Base-by-base conservation (phyloP, 305 asterid species). In the Striga hermonthica region DNA sequence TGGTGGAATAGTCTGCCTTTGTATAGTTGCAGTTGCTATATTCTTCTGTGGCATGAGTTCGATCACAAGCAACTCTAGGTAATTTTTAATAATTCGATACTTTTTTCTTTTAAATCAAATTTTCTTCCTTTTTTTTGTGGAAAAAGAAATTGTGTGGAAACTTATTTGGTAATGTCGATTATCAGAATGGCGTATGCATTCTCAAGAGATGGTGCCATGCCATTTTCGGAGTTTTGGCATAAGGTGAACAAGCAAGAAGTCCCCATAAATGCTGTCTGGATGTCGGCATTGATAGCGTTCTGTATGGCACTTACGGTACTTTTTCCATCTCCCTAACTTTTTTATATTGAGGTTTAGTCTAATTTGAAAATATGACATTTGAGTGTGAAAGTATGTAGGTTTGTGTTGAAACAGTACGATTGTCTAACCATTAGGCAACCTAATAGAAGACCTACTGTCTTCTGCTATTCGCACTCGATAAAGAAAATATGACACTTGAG, bases 1-100 rank as follows among this genome's bases (percentile, higher is more conserved):
- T 61, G 96, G 98, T 38, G 98, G 96, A 69, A 83, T 91, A 62
- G 22, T 87, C 43, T 89, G 95, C 79, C 76, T 91, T 45, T 76
- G 87, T 49, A 64, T 89, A 59, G 80, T 88, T 57, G 95, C 88
- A 22, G 92, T 92, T 6, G 98, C 96, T 35, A 81, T 90, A 56
- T 92, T 80, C 68, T 92, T 92, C 82, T 90, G 98, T 69, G 98
- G 98, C 74, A 92, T 90, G 97, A 86, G 97, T 66, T 92, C 95
- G 36, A 65, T 92, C 57, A 90, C 98, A 28, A 92, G 98, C 91
- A 92, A 92, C 77, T 92, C 97, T 39, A 91, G 96, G 96, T 91
- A 74, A 36, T 37, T 12, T 40, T 53, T 6, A 22, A 39, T 15
- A 8, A 31, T 55, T 56, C 64, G 31, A 22, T 22, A n/a, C 31